Evolutionary conservation across 306 rosid genomes (phyloP), one percentile per base, ranked within the genome.

Genomic region (Begonia fuchsioides): DNA sequence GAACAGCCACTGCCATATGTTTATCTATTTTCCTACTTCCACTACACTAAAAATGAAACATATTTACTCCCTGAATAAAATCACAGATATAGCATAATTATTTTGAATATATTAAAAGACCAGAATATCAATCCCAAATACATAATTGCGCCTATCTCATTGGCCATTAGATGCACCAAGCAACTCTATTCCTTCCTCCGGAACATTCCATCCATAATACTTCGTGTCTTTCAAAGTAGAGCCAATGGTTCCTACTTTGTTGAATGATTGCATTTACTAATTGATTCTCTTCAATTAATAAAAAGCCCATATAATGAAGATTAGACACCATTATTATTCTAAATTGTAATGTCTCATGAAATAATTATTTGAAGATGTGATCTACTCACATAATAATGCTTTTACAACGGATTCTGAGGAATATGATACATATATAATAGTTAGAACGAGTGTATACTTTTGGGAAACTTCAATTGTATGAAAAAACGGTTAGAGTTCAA

Each of bases 201-300:
- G 13, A 41, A 41, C 45, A 41, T 2, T 41, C 14, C 14, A 41
- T 11, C 45, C 6, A 4, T 1, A 41, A 41, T 11, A 41, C 14
- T 41, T 41, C 45, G 12, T 41, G 45, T n/a, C 45, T 41, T 41
- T 41, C 45, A 41, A 41, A 41, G 45, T 41, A 41, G 45, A 41
- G 12, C 12, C 45, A 41, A 41, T 13, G 4, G 14, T n/a, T 10
- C 7, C 1, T 26, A n/a, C n/a, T n/a, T 26, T 26, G 35, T 26
- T 26, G 7, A 26, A n/a, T 41, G 14, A 41, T n/a, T n/a, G n/a
- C n/a, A 41, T 41, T 41, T 41, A 41, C 12, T 41, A 11, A 41
- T 26, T 41, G 45, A 41, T 41, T 41, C 45, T 41, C 45, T n/a
- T 41, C 45, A 41, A 10, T 41, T 0, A 41, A 26, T 26, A 26